These are phyloP conservation scores for Fraxinus dipetala DNA, from an alignment of 305 asterid genomes.

Conservation along the genomic window DNA sequence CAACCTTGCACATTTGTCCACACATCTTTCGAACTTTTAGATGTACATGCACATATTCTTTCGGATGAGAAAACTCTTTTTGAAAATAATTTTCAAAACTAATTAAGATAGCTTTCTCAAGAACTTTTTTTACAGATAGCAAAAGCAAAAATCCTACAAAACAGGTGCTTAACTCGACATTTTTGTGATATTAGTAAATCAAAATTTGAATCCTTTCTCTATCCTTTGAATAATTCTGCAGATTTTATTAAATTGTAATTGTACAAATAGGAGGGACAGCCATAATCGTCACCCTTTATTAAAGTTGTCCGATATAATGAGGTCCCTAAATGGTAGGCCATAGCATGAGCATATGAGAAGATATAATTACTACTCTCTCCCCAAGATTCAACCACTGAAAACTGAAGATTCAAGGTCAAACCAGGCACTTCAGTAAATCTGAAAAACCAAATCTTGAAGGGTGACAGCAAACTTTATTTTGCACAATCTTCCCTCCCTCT, in stretches of 20 bases:
- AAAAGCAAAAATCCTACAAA: no score
- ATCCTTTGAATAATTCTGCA: not conserved
- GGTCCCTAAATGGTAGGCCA: constrained; percentile 41
- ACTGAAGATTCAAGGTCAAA: constrained; percentile 20
- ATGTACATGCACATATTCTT: not conserved
- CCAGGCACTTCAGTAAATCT: constrained; percentile 29
- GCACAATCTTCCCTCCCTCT: constrained; percentile 66
- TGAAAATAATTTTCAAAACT: no score
- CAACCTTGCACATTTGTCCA: not conserved
- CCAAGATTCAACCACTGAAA: constrained; percentile 1
- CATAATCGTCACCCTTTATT: constrained; percentile 34
- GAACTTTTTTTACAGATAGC: no score
- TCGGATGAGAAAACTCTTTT: not conserved
- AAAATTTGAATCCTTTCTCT: not conserved
- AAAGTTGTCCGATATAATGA: constrained; percentile 30
- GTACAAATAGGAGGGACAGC: constrained; percentile 38
- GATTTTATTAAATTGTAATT: not conserved
- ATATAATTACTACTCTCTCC: constrained; percentile 40
- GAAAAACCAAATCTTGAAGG: constrained; percentile 19
- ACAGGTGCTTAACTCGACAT: no score
- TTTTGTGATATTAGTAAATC: not conserved
- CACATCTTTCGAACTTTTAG: not conserved
- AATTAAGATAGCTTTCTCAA: no score
- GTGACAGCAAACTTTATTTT: constrained; percentile 60
- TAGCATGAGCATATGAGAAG: constrained; percentile 14